Base-by-base conservation (phyloP, 2,329 filamentous ascomycete genomes). In the Fusarium nygamai region DNA sequence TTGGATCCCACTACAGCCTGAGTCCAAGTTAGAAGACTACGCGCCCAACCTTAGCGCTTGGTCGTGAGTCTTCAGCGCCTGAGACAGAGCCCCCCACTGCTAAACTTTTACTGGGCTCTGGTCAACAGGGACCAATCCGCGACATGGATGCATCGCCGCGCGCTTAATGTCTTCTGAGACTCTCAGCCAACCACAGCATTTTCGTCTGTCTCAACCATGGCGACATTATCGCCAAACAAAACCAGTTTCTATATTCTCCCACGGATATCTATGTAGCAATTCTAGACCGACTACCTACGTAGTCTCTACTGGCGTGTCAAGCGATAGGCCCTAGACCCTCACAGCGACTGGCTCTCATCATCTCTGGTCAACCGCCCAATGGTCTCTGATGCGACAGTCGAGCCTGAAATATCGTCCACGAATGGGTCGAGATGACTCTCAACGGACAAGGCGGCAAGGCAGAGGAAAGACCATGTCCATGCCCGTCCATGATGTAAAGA, bases 91-190 rank as follows among this genome's bases (percentile, higher is more conserved):
- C 53, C 46, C 31, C 41, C 47, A 65, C 48, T 51, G 29, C 46
- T 36, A 60, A 47, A 36, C 29, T 24, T 60, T 31, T 17, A 65
- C 51, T 71, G 72, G 72, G 20, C 64, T 54, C 60, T 46, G 64
- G 24, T 31, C 47, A 20, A 24, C 10, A 10, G 6, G 8, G 27
- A 14, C 78, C 78, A 79, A 79, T 77, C 69, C 75, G 48, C 47
- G 57, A 33, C 61, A n/a, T n/a, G n/a, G n/a, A 43, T 50, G 20
- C 31, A 57, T 39, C 33, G 50, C 70, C 57, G 72, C 78, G 78
- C 78, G 78, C 77, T 76, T 74, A 61, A 68, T 38, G 43, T 53
- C 29, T 63, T 64, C 71, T 78, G 76, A 61, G 64, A 79, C 78
- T 59, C 64, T 51, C 64, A 66, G 58, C 76, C 75, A 75, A 75